Base-by-base conservation (phyloP, 1,139 yeast genomes). In the Diutina pseudorugosa region DNA sequence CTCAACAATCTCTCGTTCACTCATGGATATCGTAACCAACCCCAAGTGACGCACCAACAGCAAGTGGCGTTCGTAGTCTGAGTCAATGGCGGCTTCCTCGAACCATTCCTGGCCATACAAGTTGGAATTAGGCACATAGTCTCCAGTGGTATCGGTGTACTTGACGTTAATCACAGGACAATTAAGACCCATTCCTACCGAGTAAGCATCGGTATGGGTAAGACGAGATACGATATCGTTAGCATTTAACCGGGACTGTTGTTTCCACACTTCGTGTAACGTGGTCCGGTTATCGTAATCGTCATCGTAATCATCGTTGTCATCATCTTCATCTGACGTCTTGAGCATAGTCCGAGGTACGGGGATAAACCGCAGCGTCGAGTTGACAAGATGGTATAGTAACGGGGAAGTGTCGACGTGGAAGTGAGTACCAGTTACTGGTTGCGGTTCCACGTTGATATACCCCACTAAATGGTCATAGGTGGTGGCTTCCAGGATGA, bases 1-100 rank as follows among this genome's bases (percentile, higher is more conserved):
- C 4, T 69, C 69, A 8, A 70, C 67, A n/a, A 73, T 71, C 54
- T 74, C 78, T 53, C 68, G 75, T 52, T 74, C 79, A 54, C 73
- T 65, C 41, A 74, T 59, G 2, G 71, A 61, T 9, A 74, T 67
- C 1, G 65, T 62, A 44, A 74, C 56, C 30, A 74, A 58, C 3
- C 79, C 79, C 48, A 73, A 52, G 53, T 61, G 72, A 47, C 73
- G 59, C 27, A 73, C 67, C 56, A 74, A 61, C 65, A 70, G 68
- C 0, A 70, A 70, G 58, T 74, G 78, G 5, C 69, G 58, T 19
- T 62, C 53, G 47, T 68, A 60, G 40, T 66, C 63, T 21, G 62
- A 60, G 55, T 72, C 75, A 16, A 67, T 45, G 9, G 63, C 57
- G 19, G 19, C 25, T 1, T 20, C 11, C 65, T 59, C 56, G 16